Percentiles rank a stretch among this genome's conserved stretches.
These are phyloP conservation scores for Lentinula edodes DNA, from an alignment of 768 basidiomycete species.

Conservation along the genomic window DNA sequence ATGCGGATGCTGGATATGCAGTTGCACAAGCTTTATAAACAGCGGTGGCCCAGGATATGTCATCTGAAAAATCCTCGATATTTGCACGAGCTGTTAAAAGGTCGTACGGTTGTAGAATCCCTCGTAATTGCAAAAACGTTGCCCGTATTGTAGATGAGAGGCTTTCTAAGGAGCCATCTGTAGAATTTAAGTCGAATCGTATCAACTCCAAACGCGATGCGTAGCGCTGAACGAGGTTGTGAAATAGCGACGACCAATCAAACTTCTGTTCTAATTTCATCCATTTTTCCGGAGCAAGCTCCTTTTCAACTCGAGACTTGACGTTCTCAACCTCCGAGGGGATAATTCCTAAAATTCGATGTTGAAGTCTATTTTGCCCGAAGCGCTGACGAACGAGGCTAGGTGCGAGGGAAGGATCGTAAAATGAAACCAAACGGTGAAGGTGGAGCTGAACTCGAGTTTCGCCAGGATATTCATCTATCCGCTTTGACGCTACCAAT, in stretches of 20 bases:
- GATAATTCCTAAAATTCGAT: slow-evolving; percentile 22
- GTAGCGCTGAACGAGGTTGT: slow-evolving; percentile 23
- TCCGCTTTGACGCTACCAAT: slow-evolving; percentile 21
- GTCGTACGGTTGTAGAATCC: slow-evolving; percentile 24
- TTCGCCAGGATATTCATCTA: slow-evolving; percentile 26
- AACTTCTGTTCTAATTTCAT: slow-evolving; percentile 16
- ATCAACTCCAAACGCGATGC: slow-evolving; percentile 23
- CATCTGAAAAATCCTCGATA: neutral
- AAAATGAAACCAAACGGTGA: slow-evolving; percentile 28
- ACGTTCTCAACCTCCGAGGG: slow-evolving; percentile 12
- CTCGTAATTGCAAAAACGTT: slow-evolving; percentile 15
- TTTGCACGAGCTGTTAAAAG: slow-evolving; percentile 10
- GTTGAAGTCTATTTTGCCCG: slow-evolving; percentile 21
- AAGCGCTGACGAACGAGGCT: slow-evolving; percentile 22
- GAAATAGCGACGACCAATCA: slow-evolving; percentile 27
- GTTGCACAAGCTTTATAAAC: slow-evolving; percentile 26
- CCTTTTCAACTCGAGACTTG: slow-evolving; percentile 9
- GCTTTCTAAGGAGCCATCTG: neutral
- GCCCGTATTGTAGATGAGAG: slow-evolving; percentile 8
- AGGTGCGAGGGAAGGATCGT: slow-evolving; percentile 24
- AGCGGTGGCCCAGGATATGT: slow-evolving; percentile 22
- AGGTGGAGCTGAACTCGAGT: slow-evolving; percentile 27
- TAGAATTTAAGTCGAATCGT: slow-evolving; percentile 15
- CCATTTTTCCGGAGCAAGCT: slow-evolving; percentile 1
- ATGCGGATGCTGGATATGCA: slow-evolving; percentile 18